Percentiles rank a stretch among this genome's conserved stretches.
Conservation (phyloP, 208 protist genomes). For the Trypanosoma caninum region DNA sequence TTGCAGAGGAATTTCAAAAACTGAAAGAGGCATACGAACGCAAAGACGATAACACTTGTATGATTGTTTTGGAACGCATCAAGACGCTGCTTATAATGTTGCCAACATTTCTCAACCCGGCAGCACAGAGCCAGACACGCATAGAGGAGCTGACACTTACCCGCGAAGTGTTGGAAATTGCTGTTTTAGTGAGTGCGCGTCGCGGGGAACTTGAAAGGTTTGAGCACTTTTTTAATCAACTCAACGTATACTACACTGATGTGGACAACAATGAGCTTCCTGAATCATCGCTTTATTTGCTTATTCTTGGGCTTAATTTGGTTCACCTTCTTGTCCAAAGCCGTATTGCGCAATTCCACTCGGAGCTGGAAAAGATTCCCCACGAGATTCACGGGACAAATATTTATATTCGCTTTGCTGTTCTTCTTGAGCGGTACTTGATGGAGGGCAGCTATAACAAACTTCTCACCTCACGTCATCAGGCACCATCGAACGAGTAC, state of each 20-base stretch:
- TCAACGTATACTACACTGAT: conserved; percentile 90
- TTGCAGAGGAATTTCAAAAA: conserved; percentile 64
- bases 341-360: conserved; percentile 91
- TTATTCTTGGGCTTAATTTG: conserved; percentile 89
- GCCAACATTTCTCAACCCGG: conserved; percentile 83
- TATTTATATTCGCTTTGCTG: conserved; percentile 79
- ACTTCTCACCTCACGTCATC: conserved; percentile 74
- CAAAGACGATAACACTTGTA: conserved; percentile 52
- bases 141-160: conserved; percentile 79
- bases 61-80: conserved; percentile 46
- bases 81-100: conserved; percentile 85
- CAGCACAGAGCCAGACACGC: conserved; percentile 59
- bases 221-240: conserved; percentile 83
- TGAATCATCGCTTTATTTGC: conserved; percentile 64
- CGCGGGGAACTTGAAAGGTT: conserved; percentile 77
- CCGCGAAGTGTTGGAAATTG: conserved; percentile 84
- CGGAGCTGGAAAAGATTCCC: conserved; percentile 90
- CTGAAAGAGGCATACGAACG: conserved; percentile 73
- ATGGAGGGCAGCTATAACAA: conserved; percentile 95
- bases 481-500: conserved; percentile 90
- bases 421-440: conserved; percentile 86
- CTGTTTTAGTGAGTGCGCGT: conserved; percentile 70
- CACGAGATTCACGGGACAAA: conserved; percentile 64
- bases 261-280: conserved; percentile 53
- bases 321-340: conserved; percentile 82